These are phyloP conservation scores for Adansonia digitata DNA, from an alignment of 345 rosid genomes.

Conservation along the genomic window DNA sequence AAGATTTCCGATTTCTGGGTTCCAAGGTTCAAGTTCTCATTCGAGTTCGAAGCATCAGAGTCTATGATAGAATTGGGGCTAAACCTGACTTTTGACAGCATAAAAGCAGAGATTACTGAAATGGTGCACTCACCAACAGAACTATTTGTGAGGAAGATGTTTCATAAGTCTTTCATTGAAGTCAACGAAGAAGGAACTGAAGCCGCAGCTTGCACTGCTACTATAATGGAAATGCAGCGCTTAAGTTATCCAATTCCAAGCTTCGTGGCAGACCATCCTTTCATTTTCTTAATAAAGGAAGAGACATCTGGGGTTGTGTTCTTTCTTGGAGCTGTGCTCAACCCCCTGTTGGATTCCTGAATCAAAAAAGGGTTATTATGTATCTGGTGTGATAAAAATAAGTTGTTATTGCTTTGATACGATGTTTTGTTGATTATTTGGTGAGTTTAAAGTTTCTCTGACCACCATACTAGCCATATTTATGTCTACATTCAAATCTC, in stretches of 20 bases:
- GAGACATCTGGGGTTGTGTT: slow-evolving; percentile 3
- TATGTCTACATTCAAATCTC: too few relatives aligned
- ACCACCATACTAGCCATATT: too few relatives aligned
- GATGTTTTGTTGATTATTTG: too few relatives aligned
- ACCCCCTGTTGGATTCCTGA: neutral
- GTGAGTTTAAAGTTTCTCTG: too few relatives aligned
- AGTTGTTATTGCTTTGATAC: too few relatives aligned
- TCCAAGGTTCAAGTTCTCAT: neutral
- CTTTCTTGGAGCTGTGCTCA: slow-evolving; percentile 1
- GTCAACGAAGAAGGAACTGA: slow-evolving; percentile 76
- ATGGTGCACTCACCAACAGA: slow-evolving; percentile 12
- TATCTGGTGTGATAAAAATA: too few relatives aligned
- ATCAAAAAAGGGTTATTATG: too few relatives aligned
- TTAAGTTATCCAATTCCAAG: slow-evolving; percentile 18
- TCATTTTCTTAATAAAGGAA: slow-evolving; percentile 17
- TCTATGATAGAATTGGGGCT: neutral
- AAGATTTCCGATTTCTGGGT: neutral
- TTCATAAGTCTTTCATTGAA: slow-evolving; percentile 57
- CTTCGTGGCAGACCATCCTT: slow-evolving; percentile 71
- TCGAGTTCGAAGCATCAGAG: neutral
- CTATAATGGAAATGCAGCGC: slow-evolving; percentile 9
- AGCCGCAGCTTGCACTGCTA: slow-evolving; percentile 60
- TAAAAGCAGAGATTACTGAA: neutral
- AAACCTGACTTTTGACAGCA: neutral
- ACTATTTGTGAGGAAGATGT: slow-evolving; percentile 37